A percentile compares a stretch with the other conserved stretches of the same genome.
phyloP scores from a whole-genome alignment of 352 stramenopile genomes.

The Halophytophthora batemanensis region DNA sequence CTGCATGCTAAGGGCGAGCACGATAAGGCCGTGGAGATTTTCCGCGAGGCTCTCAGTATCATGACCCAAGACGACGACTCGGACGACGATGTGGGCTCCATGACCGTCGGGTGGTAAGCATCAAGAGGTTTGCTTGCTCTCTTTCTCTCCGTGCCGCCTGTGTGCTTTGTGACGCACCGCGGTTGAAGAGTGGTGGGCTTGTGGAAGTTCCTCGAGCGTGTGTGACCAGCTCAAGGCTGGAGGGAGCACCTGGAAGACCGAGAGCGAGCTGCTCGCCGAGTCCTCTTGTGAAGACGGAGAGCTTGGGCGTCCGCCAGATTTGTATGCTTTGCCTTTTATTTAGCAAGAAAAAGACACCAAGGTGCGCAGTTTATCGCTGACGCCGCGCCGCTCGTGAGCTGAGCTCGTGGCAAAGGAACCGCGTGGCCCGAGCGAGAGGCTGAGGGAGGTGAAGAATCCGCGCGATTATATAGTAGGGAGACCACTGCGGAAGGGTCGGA shows the following conservation, averaged over 20 bases:
- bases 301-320: slow-evolving; percentile 11
- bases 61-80: slow-evolving; percentile 67
- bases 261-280: slow-evolving; percentile 2
- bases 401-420: background rate
- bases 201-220: background rate
- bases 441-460: background rate
- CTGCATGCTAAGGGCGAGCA: slow-evolving; percentile 76
- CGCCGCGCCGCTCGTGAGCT: no score
- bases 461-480: background rate
- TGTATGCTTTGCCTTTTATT: slow-evolving; percentile 27
- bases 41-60: slow-evolving; percentile 67
- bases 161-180: slow-evolving; percentile 7
- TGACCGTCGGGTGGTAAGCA: slow-evolving; percentile 73
- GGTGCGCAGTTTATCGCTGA: background rate
- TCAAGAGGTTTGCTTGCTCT: background rate
- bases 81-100: slow-evolving; percentile 76
- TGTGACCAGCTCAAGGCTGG: slow-evolving; percentile 21
- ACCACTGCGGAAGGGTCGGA: background rate
- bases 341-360: slow-evolving; percentile 22
- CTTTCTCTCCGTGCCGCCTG: slow-evolving; percentile 8
- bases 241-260: background rate
- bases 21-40: slow-evolving; percentile 71
- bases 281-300: background rate
- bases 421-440: background rate
- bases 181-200: background rate